phyloP scores from a whole-genome alignment of 108 stramenopile genomes.

The Asterionellopsis glacialis region DNA sequence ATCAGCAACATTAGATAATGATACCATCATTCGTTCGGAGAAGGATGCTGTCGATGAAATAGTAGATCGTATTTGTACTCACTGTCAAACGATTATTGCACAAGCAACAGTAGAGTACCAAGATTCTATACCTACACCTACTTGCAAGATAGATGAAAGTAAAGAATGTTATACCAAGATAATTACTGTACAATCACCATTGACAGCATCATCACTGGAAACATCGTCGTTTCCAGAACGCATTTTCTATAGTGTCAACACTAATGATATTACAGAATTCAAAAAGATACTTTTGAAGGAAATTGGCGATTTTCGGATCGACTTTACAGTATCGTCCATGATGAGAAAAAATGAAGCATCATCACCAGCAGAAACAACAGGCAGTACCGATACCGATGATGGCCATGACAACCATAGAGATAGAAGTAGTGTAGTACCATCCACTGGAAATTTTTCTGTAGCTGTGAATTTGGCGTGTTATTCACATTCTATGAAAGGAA shows the following conservation, averaged over 20 bases:
- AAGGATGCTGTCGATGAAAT: not conserved
- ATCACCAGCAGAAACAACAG: no score
- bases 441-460: constrained; percentile 9
- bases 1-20: not conserved
- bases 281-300: constrained; percentile 10
- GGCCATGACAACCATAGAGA: constrained; percentile 51
- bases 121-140: constrained; percentile 1
- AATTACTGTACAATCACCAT: no score
- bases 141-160: no score
- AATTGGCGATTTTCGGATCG: constrained; percentile 16
- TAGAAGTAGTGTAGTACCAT: constrained; percentile 27
- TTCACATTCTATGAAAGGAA: constrained; percentile 51
- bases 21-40: not conserved
- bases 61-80: not conserved
- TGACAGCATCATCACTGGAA: no score
- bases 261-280: not conserved
- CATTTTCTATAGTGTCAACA: not conserved
- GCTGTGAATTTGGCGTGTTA: constrained; percentile 42
- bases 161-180: no score
- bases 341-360: not conserved
- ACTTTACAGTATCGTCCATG: not conserved
- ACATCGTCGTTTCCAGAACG: no score
- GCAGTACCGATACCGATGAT: constrained; percentile 27
- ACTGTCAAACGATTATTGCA: not conserved
- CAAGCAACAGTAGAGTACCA: not conserved